A percentile compares a stretch with the other conserved stretches of the same genome.
Evolutionary conservation across 208 protist genomes (phyloP).

Genomic region (Leishmania aethiopica): DNA sequence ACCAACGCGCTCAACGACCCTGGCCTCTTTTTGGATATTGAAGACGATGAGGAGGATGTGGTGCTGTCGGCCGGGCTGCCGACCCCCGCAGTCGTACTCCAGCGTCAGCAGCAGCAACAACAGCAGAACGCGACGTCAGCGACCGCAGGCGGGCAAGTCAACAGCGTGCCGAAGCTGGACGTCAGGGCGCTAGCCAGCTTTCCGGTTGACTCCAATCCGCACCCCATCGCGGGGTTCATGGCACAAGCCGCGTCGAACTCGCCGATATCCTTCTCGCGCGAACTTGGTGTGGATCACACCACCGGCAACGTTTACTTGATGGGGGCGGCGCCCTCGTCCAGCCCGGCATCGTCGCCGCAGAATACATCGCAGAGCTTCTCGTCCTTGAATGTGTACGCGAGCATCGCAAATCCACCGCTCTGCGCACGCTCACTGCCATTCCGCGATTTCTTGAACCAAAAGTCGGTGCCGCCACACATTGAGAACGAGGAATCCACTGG

Average conservation of each 20-base stretch:
- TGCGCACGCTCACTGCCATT: constrained; percentile 55
- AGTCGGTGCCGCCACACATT: constrained; percentile 34
- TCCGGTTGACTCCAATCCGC: background rate
- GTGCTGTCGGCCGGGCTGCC: constrained; percentile 9
- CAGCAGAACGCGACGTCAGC: background rate
- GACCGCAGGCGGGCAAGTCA: background rate
- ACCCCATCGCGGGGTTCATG: background rate
- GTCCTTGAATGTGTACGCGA: constrained; percentile 54
- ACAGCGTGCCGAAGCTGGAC: constrained; percentile 25
- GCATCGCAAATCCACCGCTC: constrained; percentile 41
- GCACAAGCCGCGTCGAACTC: constrained; percentile 3
- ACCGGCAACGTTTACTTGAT: background rate
- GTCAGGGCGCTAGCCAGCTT: constrained; percentile 18
- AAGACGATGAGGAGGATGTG: constrained; percentile 31
- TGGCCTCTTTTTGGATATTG: constrained; percentile 26
- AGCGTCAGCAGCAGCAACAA: background rate
- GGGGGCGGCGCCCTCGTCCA: background rate
- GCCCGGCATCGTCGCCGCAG: constrained; percentile 24
- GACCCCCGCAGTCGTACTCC: background rate
- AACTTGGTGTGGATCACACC: constrained; percentile 4
- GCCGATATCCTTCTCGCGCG: constrained; percentile 19
- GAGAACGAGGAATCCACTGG: constrained; percentile 56
- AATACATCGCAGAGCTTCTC: constrained; percentile 20
- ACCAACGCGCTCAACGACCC: constrained; percentile 22
- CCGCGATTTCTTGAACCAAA: constrained; percentile 49